Evolutionary conservation across 345 rosid species (phyloP).

Genomic region (Barbarea vulgaris): DNA sequence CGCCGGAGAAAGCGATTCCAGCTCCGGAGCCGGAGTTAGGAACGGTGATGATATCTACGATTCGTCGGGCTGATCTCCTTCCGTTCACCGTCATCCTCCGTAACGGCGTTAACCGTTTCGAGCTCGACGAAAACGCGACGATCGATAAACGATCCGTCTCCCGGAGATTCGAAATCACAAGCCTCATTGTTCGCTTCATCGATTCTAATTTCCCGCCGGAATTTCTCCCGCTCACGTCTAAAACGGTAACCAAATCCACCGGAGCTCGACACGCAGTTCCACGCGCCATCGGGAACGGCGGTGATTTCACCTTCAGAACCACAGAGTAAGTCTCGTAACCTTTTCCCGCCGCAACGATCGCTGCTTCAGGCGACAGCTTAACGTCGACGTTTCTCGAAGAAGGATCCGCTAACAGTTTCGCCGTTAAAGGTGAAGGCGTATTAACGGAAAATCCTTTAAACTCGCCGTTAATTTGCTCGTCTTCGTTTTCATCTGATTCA

Average conservation of each 20-base stretch:
- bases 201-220: slow-evolving; percentile 47
- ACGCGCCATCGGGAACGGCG: slow-evolving; percentile 40
- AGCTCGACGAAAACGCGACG: slow-evolving; percentile 69
- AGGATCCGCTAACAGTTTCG: slow-evolving; percentile 20
- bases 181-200: slow-evolving; percentile 67
- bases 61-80: slow-evolving; percentile 63
- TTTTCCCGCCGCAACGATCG: slow-evolving; percentile 60
- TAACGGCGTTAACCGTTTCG: slow-evolving; percentile 71
- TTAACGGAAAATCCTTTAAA: slow-evolving; percentile 62
- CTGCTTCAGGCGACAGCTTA: slow-evolving; percentile 63
- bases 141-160: slow-evolving; percentile 78
- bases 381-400: slow-evolving; percentile 47
- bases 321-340: slow-evolving; percentile 59
- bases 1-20: slow-evolving; percentile 52
- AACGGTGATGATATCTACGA: slow-evolving; percentile 49
- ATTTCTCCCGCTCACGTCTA: slow-evolving; percentile 67
- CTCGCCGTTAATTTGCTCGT: slow-evolving; percentile 46
- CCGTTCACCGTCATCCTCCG: slow-evolving; percentile 75
- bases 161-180: slow-evolving; percentile 56
- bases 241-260: slow-evolving; percentile 67
- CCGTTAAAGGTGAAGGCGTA: slow-evolving; percentile 36
- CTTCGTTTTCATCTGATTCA: slow-evolving; percentile 74
- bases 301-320: slow-evolving; percentile 66
- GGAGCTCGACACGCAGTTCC: slow-evolving; percentile 52
- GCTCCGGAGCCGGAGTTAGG: slow-evolving; percentile 51